A percentile compares a stretch with the other conserved stretches of the same genome.
These are phyloP conservation scores for Hortaea sp. DNA, from an alignment of 2,329 filamentous ascomycete genomes.

Conservation along the genomic window DNA sequence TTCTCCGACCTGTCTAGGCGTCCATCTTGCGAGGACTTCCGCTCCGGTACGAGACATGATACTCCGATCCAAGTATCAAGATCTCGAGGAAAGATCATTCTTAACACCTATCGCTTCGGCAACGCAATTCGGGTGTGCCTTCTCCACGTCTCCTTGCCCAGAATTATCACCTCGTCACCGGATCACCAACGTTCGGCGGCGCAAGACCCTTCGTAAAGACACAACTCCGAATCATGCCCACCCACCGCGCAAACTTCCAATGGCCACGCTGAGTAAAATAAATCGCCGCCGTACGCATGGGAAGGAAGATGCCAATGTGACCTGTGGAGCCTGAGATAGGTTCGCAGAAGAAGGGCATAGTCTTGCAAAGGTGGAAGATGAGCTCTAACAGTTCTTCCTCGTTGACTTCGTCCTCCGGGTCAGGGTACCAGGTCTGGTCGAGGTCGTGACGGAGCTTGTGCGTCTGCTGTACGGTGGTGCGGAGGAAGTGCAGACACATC, in stretches of 20 bases:
- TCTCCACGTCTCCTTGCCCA: background rate
- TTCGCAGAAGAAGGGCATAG: constrained; percentile 20
- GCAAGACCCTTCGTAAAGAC: constrained; percentile 19
- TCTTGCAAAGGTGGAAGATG: constrained; percentile 17
- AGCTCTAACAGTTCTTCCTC: constrained; percentile 18
- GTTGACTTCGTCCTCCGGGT: constrained; percentile 7
- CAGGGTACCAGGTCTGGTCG: constrained; percentile 12
- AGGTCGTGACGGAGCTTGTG: constrained; percentile 12
- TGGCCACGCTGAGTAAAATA: constrained; percentile 18
- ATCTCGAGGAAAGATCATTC: background rate
- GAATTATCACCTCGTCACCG: background rate
- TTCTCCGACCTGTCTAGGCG: too few relatives aligned
- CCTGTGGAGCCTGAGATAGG: constrained; percentile 19
- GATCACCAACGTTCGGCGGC: constrained; percentile 11
- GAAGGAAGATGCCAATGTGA: constrained; percentile 22
- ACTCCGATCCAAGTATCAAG: too few relatives aligned
- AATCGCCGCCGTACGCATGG: constrained; percentile 17
- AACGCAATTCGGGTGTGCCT: background rate
- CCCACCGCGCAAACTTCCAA: constrained; percentile 18
- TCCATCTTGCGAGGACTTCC: too few relatives aligned
- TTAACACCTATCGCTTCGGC: background rate
- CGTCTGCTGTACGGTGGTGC: constrained; percentile 13
- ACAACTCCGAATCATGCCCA: constrained; percentile 11
- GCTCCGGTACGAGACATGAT: too few relatives aligned
- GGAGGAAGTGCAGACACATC: constrained; percentile 21